Percentiles rank a stretch among this genome's conserved stretches.
Conservation (phyloP, 2,329 filamentous ascomycete genomes). For the Penicillium sp. region DNA sequence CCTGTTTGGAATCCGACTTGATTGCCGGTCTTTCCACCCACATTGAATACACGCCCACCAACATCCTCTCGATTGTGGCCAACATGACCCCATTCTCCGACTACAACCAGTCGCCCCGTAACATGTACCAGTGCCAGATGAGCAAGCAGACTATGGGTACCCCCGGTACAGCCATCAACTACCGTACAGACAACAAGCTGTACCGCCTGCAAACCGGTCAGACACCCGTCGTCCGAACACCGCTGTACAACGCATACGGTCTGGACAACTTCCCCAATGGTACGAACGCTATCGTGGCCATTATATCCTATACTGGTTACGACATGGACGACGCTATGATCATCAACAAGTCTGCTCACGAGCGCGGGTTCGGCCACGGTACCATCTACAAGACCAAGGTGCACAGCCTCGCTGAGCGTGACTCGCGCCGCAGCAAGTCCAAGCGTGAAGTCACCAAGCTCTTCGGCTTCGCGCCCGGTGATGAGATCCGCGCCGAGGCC, state of each 20-base stretch:
- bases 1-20: constrained; percentile 84
- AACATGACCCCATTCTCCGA: constrained; percentile 99
- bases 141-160: constrained; percentile 99
- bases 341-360: constrained; percentile 94
- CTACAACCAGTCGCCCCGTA: constrained; percentile 97
- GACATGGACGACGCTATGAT: constrained; percentile 99
- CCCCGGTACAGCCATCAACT: constrained; percentile 77
- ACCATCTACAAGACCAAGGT: constrained; percentile 99
- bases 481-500: constrained; percentile 69
- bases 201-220: constrained; percentile 95
- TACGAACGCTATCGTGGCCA: constrained; percentile 91
- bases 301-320: constrained; percentile 98
- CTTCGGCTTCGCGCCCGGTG: constrained; percentile 86
- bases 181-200: constrained; percentile 95
- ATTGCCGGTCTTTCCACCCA: constrained; percentile 88
- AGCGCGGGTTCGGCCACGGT: constrained; percentile 92
- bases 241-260: constrained; percentile 92
- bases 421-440: constrained; percentile 64
- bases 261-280: constrained; percentile 98
- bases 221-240: constrained; percentile 88
- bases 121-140: constrained; percentile 99
- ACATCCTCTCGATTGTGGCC: constrained; percentile 95
- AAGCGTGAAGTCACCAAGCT: constrained; percentile 73
- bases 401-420: constrained; percentile 78
- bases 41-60: constrained; percentile 90